Base-by-base conservation (phyloP, 2,329 filamentous ascomycete genomes). In the Penicillium brasilianum region DNA sequence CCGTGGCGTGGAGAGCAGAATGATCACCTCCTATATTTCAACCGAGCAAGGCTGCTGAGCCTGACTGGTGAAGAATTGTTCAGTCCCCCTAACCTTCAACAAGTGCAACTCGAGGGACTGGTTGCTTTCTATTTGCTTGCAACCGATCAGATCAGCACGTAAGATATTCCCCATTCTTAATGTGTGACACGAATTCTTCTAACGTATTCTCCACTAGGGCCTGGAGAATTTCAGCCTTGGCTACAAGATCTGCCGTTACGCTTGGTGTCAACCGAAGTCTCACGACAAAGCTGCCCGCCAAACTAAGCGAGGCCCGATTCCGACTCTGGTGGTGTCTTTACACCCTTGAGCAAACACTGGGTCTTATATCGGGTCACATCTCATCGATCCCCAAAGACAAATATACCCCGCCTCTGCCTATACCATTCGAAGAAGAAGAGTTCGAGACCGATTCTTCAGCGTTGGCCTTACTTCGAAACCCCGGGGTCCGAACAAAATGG, bases 301-400 rank as follows among this genome's bases (percentile, higher is more conserved):
- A 39, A 28, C 22, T 53, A 7, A 39, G 50, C 10, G 50, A 53
- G 36, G 50, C 50, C n/a, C 50, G 50, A 3, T 53, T 41, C 50
- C 34, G 50, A 36, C 50, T 53, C 20, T 53, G 50, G 50, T 53
- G 50, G 50, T 53, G 50, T n/a, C 32, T 53, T 14, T 37, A 41
- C 32, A 41, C 50, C 6, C 50, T 53, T 53, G 50, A 53, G 36
- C 50, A 53, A 25, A 41, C 50, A 16, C 20, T 53, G 13, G 36
- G 50, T 25, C 50, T 53, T 2, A 53, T 53, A n/a, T 39, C 50
- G 7, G 50, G 50, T 13, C 32, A 53, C 14, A 53, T 53, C 10
- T n/a, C 50, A 11, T 41, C 50, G 7, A 25, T 53, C 5, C 50
- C 50, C 14, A 53, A 53, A 28, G 50, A 53, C 36, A 36, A 25